Base-by-base conservation (phyloP, 352 stramenopile species). In the Phytophthora sp. region DNA sequence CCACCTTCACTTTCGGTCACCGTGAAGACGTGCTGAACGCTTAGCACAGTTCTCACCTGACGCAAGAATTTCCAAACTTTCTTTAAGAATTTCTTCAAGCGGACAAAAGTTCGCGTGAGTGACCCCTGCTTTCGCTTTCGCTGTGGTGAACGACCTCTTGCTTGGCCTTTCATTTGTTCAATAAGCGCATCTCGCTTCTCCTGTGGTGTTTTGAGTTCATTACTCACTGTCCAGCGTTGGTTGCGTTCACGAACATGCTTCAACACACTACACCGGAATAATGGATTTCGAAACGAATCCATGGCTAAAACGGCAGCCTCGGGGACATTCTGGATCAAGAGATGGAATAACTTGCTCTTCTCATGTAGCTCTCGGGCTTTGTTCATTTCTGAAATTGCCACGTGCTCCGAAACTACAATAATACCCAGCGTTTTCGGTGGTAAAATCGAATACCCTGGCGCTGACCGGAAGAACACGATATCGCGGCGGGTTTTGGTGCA, bases 311-410 rank as follows among this genome's bases (percentile, higher is more conserved):
- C 76, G 0, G 86, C 86, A 3, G 74, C 76, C 13, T 76, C 65
- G 0, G 84, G 82, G 12, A 90, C 68, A 56, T 91, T 90, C 29
- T 84, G 62, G 52, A 94, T 93, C 31, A 94, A 64, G 38, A 94
- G 35, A 50, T 94, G 86, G 30, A 94, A 87, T 7, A 93, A 24
- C 39, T 93, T 93, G 47, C 79, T 80, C 26, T 67, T 75, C 20
- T 88, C 71, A 39, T 93, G 81, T 2, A 66, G n/a, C n/a, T 88
- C 73, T 15, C 82, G 68, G 2, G 77, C 71, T 47, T 78, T 78
- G 30, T 66, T 73, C 6, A 88, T 69, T 65, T 92, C 84, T 0
- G 55, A 81, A 7, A 36, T 18, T 4, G 77, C 15, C 26, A 94
- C 76, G 41, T 94, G 86, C 13, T 89, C 80, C 7, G 80, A 81